Base-by-base conservation (phyloP, 371 early-diverging fungal genomes). In the Circinella minor region DNA sequence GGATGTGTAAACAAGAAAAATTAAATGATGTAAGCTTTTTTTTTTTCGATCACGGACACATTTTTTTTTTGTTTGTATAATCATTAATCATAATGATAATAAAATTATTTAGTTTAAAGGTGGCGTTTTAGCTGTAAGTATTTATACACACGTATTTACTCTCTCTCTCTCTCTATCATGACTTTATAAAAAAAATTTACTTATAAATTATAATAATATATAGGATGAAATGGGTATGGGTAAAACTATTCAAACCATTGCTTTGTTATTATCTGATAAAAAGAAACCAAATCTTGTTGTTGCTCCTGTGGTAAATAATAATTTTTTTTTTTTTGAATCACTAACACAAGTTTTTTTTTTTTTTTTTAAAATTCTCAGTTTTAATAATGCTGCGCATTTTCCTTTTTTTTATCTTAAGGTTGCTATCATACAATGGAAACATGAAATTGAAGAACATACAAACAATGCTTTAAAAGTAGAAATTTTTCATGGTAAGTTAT, bases 201-300 rank as follows among this genome's bases (percentile, higher is more conserved):
- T n/a, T n/a, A n/a, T n/a, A n/a, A n/a, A n/a, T n/a, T n/a, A n/a
- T 17, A 51, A 13, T 51, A 4, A 27, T 10, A 3, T 13, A 11
- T 66, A 73, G 76, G 96, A 96, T 83, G 97, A 97, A 72, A 98
- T 98, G 97, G 98, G 99, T 6, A 95, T 99, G 96, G 99, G 99
- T 62, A 99, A 99, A 80, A 99, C 99, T 0, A 93, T 99, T 61
- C 99, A 98, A 77, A 94, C 95, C 37, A 96, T 99, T 49, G 86
- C 96, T 0, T 83, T 98, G 51, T 74, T 98, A 3, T 79, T 96
- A 13, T 76, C 83, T 17, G 89, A 88, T 47, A 77, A 77, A 11
- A 78, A 86, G 27, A 86, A 85, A 38, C 96, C 96, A 4, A 98
- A 92, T 63, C 81, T 98, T 63, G 92, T 98, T 36, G 71, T 97